Evolutionary conservation across 768 basidiomycete species (phyloP).

Genomic region (Mycena floridula): DNA sequence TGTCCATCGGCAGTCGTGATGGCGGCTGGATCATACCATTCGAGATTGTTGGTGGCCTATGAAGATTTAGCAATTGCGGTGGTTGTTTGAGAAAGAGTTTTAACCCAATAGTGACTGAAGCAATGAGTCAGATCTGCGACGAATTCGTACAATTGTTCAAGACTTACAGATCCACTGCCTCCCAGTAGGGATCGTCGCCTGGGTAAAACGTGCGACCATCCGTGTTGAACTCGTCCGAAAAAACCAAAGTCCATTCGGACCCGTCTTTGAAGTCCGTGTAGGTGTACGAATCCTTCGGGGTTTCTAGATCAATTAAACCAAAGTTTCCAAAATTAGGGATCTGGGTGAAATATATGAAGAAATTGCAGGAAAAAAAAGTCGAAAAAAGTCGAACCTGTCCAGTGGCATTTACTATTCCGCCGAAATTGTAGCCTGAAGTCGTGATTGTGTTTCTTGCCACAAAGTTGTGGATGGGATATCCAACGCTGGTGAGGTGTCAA

Average conservation of each 20-base stretch:
- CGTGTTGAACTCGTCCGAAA: slow-evolving; percentile 77
- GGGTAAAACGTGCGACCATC: slow-evolving; percentile 75
- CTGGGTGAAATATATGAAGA: slow-evolving; percentile 23
- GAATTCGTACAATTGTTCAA: no score
- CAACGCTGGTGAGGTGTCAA: slow-evolving; percentile 27
- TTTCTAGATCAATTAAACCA: slow-evolving; percentile 54
- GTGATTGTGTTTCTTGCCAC: slow-evolving; percentile 15
- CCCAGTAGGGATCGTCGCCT: slow-evolving; percentile 84
- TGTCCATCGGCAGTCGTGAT: slow-evolving; percentile 65
- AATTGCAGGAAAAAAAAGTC: slow-evolving; percentile 11
- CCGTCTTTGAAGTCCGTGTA: slow-evolving; percentile 57
- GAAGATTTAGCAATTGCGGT: slow-evolving; percentile 23
- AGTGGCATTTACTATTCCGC: slow-evolving; percentile 59
- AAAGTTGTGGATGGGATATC: slow-evolving; percentile 38
- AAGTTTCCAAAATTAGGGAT: slow-evolving; percentile 59
- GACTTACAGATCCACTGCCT: slow-evolving; percentile 67
- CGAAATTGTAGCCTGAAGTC: slow-evolving; percentile 30
- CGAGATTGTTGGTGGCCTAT: slow-evolving; percentile 61
- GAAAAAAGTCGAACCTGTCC: slow-evolving; percentile 44
- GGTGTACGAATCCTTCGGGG: slow-evolving; percentile 49
- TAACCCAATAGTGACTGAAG: slow-evolving; percentile 80
- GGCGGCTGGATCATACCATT: slow-evolving; percentile 85
- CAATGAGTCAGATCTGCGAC: no score
- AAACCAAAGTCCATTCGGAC: slow-evolving; percentile 50
- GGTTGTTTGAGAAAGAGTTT: neutral